These are phyloP conservation scores for Leccinum fallax DNA, from an alignment of 1,284 basidiomycete species.

Conservation along the genomic window DNA sequence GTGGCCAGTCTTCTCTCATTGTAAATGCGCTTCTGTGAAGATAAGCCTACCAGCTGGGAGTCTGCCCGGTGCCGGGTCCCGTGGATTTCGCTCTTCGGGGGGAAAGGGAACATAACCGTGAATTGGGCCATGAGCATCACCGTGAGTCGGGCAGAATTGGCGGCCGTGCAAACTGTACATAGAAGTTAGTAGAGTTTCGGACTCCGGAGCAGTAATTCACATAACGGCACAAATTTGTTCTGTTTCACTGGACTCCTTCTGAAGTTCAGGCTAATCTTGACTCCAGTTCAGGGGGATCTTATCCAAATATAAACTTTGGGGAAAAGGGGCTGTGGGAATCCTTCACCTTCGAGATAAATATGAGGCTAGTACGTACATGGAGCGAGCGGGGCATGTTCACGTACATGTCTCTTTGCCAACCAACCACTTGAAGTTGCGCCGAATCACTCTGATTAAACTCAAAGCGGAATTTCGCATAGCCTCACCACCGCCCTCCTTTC, in stretches of 20 bases:
- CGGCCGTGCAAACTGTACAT: too few species aligned
- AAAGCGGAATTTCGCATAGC: neutral
- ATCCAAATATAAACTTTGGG: neutral
- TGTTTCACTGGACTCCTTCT: neutral
- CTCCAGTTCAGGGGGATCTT: neutral
- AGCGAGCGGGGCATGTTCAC: too few species aligned
- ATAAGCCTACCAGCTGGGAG: neutral
- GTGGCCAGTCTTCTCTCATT: neutral
- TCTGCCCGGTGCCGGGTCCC: neutral
- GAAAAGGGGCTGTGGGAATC: neutral
- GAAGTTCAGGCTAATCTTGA: neutral
- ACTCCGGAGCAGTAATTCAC: neutral
- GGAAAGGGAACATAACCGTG: neutral
- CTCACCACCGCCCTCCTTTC: too few species aligned
- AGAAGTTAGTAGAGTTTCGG: too few species aligned
- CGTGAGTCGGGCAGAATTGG: neutral
- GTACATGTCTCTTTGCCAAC: too few species aligned
- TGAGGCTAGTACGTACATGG: neutral
- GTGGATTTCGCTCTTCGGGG: neutral
- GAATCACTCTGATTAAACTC: too few species aligned
- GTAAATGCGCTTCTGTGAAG: neutral
- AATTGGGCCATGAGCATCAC: neutral
- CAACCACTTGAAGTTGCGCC: too few species aligned
- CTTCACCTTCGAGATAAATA: neutral
- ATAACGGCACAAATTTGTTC: neutral